Evolutionary conservation across 495 filamentous ascomycete genomes (phyloP).

Genomic region (Penicillium herquei): DNA sequence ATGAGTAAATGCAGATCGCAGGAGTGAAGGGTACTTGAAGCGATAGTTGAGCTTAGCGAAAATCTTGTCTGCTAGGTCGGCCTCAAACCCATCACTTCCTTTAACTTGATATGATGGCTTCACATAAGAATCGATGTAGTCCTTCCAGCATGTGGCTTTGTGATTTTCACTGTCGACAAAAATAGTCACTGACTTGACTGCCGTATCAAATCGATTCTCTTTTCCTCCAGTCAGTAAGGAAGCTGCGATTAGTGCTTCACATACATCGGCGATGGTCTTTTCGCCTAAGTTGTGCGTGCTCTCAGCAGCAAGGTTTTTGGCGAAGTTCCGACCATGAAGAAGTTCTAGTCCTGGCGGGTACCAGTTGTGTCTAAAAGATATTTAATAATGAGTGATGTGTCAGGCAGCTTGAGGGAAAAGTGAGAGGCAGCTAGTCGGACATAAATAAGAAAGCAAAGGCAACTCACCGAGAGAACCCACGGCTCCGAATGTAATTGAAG

Average conservation of each 20-base stretch:
- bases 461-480: slow-evolving; percentile 69
- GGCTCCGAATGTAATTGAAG: slow-evolving; percentile 77
- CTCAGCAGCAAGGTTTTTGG: slow-evolving; percentile 51
- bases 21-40: slow-evolving; percentile 76
- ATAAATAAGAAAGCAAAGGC: background rate
- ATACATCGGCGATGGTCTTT: slow-evolving; percentile 96
- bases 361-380: slow-evolving; percentile 52
- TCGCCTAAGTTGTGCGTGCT: slow-evolving; percentile 69
- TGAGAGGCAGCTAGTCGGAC: background rate
- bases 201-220: slow-evolving; percentile 67
- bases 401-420: background rate
- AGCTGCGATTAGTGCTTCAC: slow-evolving; percentile 91
- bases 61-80: slow-evolving; percentile 65
- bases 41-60: slow-evolving; percentile 67
- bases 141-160: slow-evolving; percentile 60
- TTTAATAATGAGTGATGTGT: slow-evolving; percentile 1
- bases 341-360: slow-evolving; percentile 76
- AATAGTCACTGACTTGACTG: slow-evolving; percentile 77
- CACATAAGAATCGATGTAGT: slow-evolving; percentile 70
- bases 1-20: slow-evolving; percentile 85
- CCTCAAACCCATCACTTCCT: slow-evolving; percentile 47
- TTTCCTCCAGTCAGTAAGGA: slow-evolving; percentile 65
- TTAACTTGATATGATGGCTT: slow-evolving; percentile 70
- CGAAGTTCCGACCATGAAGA: slow-evolving; percentile 58
- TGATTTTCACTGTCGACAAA: slow-evolving; percentile 71